Evolutionary conservation across 163 green algal genomes (phyloP).

Genomic region (Chlamydomonas reinhardtii): DNA sequence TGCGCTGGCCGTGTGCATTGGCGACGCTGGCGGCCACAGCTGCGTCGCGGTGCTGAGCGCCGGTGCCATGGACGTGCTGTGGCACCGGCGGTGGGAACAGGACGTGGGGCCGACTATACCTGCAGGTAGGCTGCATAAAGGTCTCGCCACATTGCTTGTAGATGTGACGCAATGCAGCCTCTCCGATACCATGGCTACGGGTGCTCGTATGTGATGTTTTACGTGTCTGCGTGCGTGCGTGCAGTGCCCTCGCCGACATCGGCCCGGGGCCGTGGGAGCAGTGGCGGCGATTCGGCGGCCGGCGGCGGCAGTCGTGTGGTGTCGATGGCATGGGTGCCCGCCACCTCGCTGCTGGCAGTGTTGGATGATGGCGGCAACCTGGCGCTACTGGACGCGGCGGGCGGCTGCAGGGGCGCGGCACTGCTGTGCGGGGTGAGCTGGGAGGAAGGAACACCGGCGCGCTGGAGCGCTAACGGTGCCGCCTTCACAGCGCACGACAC

Average conservation of each 20-base stretch:
- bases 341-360: slow-evolving; percentile 5
- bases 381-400: neutral
- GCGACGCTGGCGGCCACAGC: neutral
- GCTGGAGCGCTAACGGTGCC: too few species aligned
- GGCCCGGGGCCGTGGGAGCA: too few species aligned
- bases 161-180: too few species aligned
- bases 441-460: neutral
- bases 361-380: slow-evolving; percentile 27
- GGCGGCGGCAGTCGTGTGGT: too few species aligned
- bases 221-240: too few species aligned
- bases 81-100: slow-evolving; percentile 27
- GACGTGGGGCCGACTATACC: neutral
- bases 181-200: too few species aligned
- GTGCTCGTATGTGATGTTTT: too few species aligned
- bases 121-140: neutral
- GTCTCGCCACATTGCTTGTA: too few species aligned
- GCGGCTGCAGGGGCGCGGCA: neutral
- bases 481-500: too few species aligned
- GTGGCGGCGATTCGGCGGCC: too few species aligned
- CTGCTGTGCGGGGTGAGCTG: slow-evolving; percentile 29
- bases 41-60: slow-evolving; percentile 11
- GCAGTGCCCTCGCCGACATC: too few species aligned
- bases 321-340: slow-evolving; percentile 22
- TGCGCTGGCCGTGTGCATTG: slow-evolving; percentile 9
- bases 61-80: neutral